Evolutionary conservation across 2,329 filamentous ascomycete species (phyloP).

Genomic region (Apiospora saccharicola): DNA sequence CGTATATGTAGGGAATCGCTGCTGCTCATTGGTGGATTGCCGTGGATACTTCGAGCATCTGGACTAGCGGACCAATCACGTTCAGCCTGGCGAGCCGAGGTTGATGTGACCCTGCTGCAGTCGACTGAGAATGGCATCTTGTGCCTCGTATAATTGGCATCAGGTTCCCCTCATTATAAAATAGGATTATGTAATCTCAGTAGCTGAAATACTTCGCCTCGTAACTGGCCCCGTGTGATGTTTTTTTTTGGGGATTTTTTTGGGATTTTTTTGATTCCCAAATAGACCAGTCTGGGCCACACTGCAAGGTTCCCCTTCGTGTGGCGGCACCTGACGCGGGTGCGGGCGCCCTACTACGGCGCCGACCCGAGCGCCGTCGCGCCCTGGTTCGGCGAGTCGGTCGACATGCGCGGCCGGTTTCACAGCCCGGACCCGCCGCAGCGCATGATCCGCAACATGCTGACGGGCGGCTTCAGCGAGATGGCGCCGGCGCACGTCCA

Average conservation of each 20-base stretch:
- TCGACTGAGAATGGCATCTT: neutral
- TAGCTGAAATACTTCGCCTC: no score
- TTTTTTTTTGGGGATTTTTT: no score
- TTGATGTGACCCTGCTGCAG: neutral
- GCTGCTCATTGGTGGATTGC: neutral
- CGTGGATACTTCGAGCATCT: neutral
- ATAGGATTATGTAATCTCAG: no score
- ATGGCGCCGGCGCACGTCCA: conserved; percentile 17
- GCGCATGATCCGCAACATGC: conserved; percentile 47
- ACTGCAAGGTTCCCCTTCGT: no score
- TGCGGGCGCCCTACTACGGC: conserved; percentile 45
- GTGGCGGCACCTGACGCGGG: conserved; percentile 48
- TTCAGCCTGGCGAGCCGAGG: neutral
- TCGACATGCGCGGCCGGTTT: conserved; percentile 49
- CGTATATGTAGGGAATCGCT: neutral
- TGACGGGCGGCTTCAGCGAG: conserved; percentile 39
- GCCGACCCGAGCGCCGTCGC: conserved; percentile 36
- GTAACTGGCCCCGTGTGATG: no score
- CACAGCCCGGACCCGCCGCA: conserved; percentile 41
- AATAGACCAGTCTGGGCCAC: no score
- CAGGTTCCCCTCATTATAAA: no score
- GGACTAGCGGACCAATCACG: neutral
- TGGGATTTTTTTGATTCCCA: no score
- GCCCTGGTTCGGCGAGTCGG: conserved; percentile 46
- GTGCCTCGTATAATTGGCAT: no score